Conservation (phyloP, 2,329 filamentous ascomycete genomes). For the Exophiala viscosa region DNA sequence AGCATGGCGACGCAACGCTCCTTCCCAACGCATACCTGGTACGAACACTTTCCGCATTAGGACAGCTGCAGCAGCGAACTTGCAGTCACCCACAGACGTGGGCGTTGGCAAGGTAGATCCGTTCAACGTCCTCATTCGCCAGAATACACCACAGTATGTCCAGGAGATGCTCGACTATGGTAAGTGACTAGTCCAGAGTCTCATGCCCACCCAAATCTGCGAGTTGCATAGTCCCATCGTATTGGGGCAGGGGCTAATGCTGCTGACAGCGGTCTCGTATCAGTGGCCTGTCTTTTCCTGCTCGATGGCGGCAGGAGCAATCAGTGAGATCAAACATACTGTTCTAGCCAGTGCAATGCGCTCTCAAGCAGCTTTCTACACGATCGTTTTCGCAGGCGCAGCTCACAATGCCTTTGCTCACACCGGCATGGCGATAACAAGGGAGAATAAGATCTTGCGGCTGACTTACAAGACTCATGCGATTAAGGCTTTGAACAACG, state of each 20-base stretch:
- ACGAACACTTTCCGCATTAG: background rate
- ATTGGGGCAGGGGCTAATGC: background rate
- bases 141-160: slow-evolving; percentile 1
- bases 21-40: no score
- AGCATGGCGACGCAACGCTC: background rate
- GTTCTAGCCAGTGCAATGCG: slow-evolving; percentile 7
- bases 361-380: slow-evolving; percentile 7
- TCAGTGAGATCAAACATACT: slow-evolving; percentile 14
- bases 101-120: slow-evolving; percentile 8
- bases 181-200: background rate
- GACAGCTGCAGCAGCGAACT: background rate
- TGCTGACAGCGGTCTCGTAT: slow-evolving; percentile 4
- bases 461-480: slow-evolving; percentile 13
- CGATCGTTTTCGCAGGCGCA: slow-evolving; percentile 11
- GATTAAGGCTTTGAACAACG: slow-evolving; percentile 7
- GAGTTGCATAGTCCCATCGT: background rate
- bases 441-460: slow-evolving; percentile 9
- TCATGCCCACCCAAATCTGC: background rate
- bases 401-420: slow-evolving; percentile 12
- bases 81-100: background rate
- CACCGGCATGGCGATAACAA: slow-evolving; percentile 1
- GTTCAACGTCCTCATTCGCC: slow-evolving; percentile 9
- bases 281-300: slow-evolving; percentile 16
- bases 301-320: slow-evolving; percentile 3
- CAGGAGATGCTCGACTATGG: slow-evolving; percentile 15